Evolutionary conservation across 768 basidiomycete species (phyloP).

Genomic region (Mycena olivaceomarginata): DNA sequence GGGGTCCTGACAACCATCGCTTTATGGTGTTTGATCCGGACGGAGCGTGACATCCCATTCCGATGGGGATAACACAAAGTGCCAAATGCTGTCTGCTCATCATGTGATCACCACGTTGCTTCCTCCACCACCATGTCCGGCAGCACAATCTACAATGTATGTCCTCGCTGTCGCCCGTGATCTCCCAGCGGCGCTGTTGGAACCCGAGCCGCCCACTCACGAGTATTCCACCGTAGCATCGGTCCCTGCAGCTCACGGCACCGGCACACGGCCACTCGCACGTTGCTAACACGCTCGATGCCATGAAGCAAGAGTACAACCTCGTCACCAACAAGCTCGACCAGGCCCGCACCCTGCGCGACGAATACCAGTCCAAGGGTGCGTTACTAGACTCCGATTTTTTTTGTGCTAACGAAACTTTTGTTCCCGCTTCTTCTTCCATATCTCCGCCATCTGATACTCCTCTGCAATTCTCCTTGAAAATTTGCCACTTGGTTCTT

Average conservation of each 20-base stretch:
- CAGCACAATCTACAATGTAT: constrained; percentile 31
- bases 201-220: constrained; percentile 13
- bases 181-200: no score
- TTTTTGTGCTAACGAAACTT: neutral
- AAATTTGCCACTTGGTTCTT: no score
- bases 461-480: no score
- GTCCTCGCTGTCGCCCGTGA: neutral
- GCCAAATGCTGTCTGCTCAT: no score
- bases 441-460: no score
- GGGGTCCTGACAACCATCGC: no score
- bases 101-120: constrained; percentile 26
- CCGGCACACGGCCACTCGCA: constrained; percentile 65
- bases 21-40: no score
- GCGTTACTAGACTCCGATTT: constrained; percentile 50
- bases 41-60: no score
- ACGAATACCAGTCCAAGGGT: constrained; percentile 95
- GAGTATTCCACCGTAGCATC: constrained; percentile 60
- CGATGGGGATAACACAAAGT: no score
- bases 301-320: constrained; percentile 91
- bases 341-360: constrained; percentile 84
- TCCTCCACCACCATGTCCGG: constrained; percentile 32
- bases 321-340: constrained; percentile 79
- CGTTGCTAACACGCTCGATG: constrained; percentile 87
- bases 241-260: constrained; percentile 72
- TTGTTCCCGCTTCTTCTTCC: no score